Evolutionary conservation across 495 filamentous ascomycete genomes (phyloP).

Genomic region (Penicillium cinerascens): DNA sequence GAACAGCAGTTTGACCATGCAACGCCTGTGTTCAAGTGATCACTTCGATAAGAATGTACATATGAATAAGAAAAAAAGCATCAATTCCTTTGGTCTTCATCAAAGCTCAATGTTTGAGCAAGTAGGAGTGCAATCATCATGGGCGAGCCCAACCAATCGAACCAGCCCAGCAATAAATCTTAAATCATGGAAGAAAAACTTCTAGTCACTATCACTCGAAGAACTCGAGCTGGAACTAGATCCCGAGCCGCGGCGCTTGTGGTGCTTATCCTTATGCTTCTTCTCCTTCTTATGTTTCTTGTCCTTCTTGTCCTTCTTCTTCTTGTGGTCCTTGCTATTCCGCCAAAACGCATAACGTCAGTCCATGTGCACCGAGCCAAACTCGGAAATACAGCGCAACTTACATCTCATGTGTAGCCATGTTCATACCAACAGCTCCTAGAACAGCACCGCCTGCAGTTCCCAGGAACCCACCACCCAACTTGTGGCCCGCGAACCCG

Average conservation of each 20-base stretch:
- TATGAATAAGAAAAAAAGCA: background rate
- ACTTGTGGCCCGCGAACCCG: constrained; percentile 40
- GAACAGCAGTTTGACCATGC: background rate
- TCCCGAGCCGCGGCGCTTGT: constrained; percentile 26
- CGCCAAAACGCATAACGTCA: constrained; percentile 9
- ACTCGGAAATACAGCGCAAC: constrained; percentile 7
- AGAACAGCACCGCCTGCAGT: constrained; percentile 41
- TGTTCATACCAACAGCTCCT: constrained; percentile 44
- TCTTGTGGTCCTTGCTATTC: constrained; percentile 21
- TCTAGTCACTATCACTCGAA: background rate
- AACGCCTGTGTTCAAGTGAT: background rate
- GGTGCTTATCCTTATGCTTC: constrained; percentile 25
- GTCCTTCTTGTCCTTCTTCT: constrained; percentile 31
- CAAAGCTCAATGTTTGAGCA: background rate
- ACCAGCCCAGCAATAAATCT: background rate
- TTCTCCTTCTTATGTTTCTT: constrained; percentile 33
- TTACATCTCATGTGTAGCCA: constrained; percentile 35
- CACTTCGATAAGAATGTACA: background rate
- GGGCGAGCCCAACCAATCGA: background rate
- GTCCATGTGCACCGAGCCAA: background rate
- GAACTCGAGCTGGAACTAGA: constrained; percentile 30
- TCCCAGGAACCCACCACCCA: constrained; percentile 39
- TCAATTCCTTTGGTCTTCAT: background rate
- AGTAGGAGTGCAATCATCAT: background rate
- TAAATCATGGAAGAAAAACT: background rate